Percentiles rank a stretch among this genome's conserved stretches.
phyloP scores from a whole-genome alignment of 208 protist species.

The Crithidia thermophila region DNA sequence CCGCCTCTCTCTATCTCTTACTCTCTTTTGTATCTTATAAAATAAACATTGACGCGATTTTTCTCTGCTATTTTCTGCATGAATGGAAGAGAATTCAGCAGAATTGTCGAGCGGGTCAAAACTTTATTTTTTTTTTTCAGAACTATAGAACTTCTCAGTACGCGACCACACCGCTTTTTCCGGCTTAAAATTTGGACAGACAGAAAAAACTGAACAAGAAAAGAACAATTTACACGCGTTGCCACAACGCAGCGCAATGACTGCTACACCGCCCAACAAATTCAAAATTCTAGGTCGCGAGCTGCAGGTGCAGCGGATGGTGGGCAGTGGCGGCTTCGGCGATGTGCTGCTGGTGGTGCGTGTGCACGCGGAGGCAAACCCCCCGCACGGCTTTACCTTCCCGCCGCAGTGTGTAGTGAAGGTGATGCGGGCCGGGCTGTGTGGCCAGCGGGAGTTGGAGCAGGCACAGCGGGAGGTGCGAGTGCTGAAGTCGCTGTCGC shows the following conservation, averaged over 20 bases:
- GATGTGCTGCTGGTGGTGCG: slow-evolving; percentile 51
- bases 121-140: too few relatives aligned
- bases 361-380: slow-evolving; percentile 7
- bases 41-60: too few relatives aligned
- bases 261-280: slow-evolving; percentile 16
- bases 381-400: slow-evolving; percentile 38
- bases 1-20: neutral
- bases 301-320: slow-evolving; percentile 48
- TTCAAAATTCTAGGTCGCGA: slow-evolving; percentile 58
- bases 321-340: slow-evolving; percentile 65
- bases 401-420: slow-evolving; percentile 74
- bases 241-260: neutral
- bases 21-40: too few relatives aligned
- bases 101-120: too few relatives aligned
- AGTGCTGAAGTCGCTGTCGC: slow-evolving; percentile 53
- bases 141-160: too few relatives aligned
- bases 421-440: slow-evolving; percentile 62
- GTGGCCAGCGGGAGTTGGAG: slow-evolving; percentile 33
- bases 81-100: too few relatives aligned
- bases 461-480: slow-evolving; percentile 58
- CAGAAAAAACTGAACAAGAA: too few relatives aligned
- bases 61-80: too few relatives aligned
- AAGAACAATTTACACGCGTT: slow-evolving; percentile 7
- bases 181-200: too few relatives aligned
- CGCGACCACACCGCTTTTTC: too few relatives aligned